Evolutionary conservation across 164 flowering plant genomes (phyloP).

Genomic region (Vitis labrusca): DNA sequence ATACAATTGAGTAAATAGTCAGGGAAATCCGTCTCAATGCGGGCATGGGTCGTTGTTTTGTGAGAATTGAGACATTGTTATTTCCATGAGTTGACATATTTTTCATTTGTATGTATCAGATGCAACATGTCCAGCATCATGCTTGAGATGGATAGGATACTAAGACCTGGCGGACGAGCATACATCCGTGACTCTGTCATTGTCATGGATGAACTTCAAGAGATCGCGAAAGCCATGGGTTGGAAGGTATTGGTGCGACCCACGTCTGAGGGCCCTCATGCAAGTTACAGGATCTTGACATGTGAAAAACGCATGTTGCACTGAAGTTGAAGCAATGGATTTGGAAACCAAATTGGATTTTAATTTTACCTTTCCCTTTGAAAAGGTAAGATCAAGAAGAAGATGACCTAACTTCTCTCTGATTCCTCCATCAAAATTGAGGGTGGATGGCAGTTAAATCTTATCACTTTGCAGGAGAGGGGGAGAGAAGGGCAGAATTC

Average conservation of each 20-base stretch:
- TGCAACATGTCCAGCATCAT: constrained; percentile 73
- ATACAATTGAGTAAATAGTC: no score
- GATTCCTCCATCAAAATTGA: neutral
- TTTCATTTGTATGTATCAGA: constrained; percentile 32
- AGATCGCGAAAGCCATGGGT: constrained; percentile 62
- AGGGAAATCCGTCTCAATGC: no score
- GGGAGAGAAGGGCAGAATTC: neutral
- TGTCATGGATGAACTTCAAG: constrained; percentile 66
- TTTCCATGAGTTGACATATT: neutral
- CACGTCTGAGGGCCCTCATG: constrained; percentile 81
- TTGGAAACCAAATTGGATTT: neutral
- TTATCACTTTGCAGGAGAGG: neutral
- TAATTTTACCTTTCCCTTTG: neutral
- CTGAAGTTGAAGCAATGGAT: constrained; percentile 6
- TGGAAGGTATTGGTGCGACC: constrained; percentile 57
- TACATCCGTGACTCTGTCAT: constrained; percentile 73
- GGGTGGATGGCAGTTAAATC: neutral
- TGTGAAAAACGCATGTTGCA: constrained; percentile 55
- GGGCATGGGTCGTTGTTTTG: no score
- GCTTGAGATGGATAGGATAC: constrained; percentile 91
- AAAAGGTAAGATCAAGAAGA: neutral
- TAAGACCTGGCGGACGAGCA: constrained; percentile 89
- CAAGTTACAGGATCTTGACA: constrained; percentile 59
- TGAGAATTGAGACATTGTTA: neutral
- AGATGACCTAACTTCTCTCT: neutral